Evolutionary conservation across 805 yeast genomes (phyloP), one percentile per base, ranked within the genome.

Genomic region (Wickerhamiella cacticola): DNA sequence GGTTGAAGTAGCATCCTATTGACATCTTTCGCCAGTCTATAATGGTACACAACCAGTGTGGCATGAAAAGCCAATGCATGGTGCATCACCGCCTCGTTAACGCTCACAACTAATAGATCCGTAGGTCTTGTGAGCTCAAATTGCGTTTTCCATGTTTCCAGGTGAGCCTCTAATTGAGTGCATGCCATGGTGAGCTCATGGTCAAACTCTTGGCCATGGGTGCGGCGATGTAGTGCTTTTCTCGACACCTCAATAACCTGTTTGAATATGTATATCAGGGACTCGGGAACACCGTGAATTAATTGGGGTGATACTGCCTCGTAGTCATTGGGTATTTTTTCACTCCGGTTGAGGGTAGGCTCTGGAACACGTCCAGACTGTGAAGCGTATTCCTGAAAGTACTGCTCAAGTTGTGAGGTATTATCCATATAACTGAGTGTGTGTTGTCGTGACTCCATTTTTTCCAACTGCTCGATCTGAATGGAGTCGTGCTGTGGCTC

Each of bases 231-330:
- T 49, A 76, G 72, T 50, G 78, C 80, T 50, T 77, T 73, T 46
- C 88, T 69, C 15, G 82, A 69, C 29, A 83, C 60, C 50, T 76
- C 76, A 1, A 82, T 85, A 13, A 82, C 79, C 52, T 81, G 84
- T 50, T 82, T 74, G 63, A 86, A 83, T 47, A 85, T 64, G 19
- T 79, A 56, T 48, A 84, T 79, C 38, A 86, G 66, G 2, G 94
- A 81, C 57, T 82, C 84, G 6, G 95, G 95, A 48, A 86, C 66
- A 0, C 95, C 95, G 60, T 83, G 85, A 44, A 85, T 67, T 0
- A 88, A 83, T 61, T 82, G 94, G 1, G 88, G 79, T 7, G 87
- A 79, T 19, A 53, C 56, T 25, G 59, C 54, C 31, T 49, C 54
- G 15, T 49, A 50, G 12, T 50, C 49, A 25, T 22, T 31, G 3